Evolutionary conservation across 176 grass and related monocot genomes (phyloP), one percentile per base, ranked within the genome.

Genomic region (Oryza rufipogon): DNA sequence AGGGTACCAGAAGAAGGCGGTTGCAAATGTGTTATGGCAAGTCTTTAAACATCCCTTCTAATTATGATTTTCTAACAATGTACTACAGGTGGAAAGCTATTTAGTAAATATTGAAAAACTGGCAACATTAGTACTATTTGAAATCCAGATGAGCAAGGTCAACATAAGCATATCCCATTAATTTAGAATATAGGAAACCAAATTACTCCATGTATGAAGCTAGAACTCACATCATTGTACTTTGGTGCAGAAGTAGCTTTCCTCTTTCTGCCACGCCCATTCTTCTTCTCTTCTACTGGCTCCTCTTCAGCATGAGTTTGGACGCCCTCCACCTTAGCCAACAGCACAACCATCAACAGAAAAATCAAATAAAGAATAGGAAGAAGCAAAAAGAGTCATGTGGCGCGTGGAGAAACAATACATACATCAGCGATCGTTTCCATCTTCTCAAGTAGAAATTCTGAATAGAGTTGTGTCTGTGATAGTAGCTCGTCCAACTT

Each of bases 391-490:
- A 73, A 56, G 74, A 15, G 11, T 34, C 5, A 9, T 23, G 58
- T 4, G n/a, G n/a, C 9, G 2, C 4, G 9, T 23, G 17, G 52
- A 58, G 52, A 22, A 20, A 41, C 39, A 41, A 41, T 41, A 45
- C 6, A 68, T 87, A 99, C 96, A 68, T 83, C 88, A 3, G 95
- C 85, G 17, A 99, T 96, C 58, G 87, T 70, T 20, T 99, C 96
- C 96, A 99, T 99, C 81, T 95, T 99, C 87, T 99, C 93, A 7
- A 99, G 89, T 7, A 99, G 88, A 66, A 99, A 99, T 78, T 95
- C 80, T 0, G 96, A 96, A 78, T 89, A 99, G 15, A 99, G 87
- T 30, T 99, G 91, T 11, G 96, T 94, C 83, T 99, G 90, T 2
- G 96, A 91, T 28, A 99, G 84, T 75, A 99, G 74, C 73, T 93